These are phyloP conservation scores for Vitis hybrid DNA, from an alignment of 177 flowering plant genomes.

Conservation along the genomic window DNA sequence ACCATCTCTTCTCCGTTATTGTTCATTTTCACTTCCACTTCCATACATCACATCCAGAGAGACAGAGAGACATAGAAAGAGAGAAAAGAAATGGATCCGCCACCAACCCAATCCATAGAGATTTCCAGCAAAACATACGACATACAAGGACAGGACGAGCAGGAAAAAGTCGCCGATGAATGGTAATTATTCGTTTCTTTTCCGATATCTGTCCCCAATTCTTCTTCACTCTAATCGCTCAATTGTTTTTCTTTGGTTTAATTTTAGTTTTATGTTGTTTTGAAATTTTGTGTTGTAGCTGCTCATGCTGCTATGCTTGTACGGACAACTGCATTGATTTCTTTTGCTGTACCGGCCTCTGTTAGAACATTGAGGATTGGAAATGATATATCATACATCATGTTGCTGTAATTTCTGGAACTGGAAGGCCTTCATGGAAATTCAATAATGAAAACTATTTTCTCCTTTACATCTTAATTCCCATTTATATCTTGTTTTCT, in stretches of 20 bases:
- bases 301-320: conserved; percentile 65
- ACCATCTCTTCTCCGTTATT: neutral
- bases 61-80: conserved; percentile 14
- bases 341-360: conserved; percentile 43
- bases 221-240: neutral
- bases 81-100: conserved; percentile 47
- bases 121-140: conserved; percentile 17
- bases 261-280: neutral
- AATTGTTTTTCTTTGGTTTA: neutral
- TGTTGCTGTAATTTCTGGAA: too few relatives aligned
- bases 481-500: too few relatives aligned
- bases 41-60: neutral
- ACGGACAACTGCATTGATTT: conserved; percentile 38
- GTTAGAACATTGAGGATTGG: conserved; percentile 9
- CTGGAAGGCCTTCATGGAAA: too few relatives aligned
- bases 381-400: too few relatives aligned
- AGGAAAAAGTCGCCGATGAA: conserved; percentile 38
- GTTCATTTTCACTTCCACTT: neutral
- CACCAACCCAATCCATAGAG: conserved; percentile 35
- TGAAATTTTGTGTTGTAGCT: conserved; percentile 37
- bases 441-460: too few relatives aligned
- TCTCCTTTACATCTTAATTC: too few relatives aligned
- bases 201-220: neutral
- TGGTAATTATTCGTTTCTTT: conserved; percentile 33
- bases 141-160: conserved; percentile 31